Percentiles rank a stretch among this genome's conserved stretches.
phyloP scores from a whole-genome alignment of 768 basidiomycete genomes.

The Holtermanniella nyarrowii region DNA sequence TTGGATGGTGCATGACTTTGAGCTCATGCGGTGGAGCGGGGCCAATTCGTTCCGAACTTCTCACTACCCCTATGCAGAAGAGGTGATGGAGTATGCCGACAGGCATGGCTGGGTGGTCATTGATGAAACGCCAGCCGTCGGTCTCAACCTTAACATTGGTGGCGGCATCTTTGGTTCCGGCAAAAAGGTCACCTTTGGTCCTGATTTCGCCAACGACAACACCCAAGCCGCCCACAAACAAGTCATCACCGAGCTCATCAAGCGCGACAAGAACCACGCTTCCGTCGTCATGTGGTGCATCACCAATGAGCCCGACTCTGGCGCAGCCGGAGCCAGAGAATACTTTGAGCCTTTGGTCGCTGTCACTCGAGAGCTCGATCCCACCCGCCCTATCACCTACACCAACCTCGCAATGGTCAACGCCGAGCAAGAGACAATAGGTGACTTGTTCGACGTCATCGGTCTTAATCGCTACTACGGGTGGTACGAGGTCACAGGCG shows the following conservation, averaged over 20 bases:
- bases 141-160: constrained; percentile 15
- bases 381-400: constrained; percentile 19
- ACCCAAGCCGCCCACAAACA: constrained; percentile 13
- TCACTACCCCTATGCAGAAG: constrained; percentile 29
- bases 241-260: constrained; percentile 16
- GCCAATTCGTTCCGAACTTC: constrained; percentile 27
- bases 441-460: constrained; percentile 22
- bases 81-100: constrained; percentile 22
- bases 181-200: constrained; percentile 5
- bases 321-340: constrained; percentile 8
- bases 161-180: constrained; percentile 12
- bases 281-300: constrained; percentile 27
- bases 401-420: constrained; percentile 11
- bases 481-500: constrained; percentile 20
- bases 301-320: constrained; percentile 23
- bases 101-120: constrained; percentile 24
- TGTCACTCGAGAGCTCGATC: constrained; percentile 15
- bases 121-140: constrained; percentile 22
- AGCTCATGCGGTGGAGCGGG: constrained; percentile 22
- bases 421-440: constrained; percentile 8
- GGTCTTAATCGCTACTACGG: constrained; percentile 26
- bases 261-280: constrained; percentile 24
- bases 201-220: constrained; percentile 13
- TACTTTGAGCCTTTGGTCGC: constrained; percentile 23
- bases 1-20: constrained; percentile 29